phyloP scores from a whole-genome alignment of 371 early-diverging fungal genomes.

The Lichtheimia hyalospora region DNA sequence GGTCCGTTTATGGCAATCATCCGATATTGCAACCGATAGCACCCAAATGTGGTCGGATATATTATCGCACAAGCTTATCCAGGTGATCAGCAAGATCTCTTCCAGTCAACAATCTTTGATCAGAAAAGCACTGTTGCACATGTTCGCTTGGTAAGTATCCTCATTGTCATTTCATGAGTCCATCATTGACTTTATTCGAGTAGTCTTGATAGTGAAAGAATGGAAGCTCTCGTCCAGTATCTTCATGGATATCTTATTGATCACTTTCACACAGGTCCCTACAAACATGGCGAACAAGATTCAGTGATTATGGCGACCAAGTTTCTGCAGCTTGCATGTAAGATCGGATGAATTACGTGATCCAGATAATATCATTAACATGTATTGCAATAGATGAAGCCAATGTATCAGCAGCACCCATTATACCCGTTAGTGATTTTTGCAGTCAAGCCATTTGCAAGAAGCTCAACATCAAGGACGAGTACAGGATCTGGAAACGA shows the following conservation, averaged over 20 bases:
- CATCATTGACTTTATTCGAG: neutral
- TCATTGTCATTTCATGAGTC: neutral
- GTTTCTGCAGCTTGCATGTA: slow-evolving; percentile 59
- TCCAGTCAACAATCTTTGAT: slow-evolving; percentile 1
- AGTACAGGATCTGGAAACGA: slow-evolving; percentile 72
- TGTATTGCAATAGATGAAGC: slow-evolving; percentile 21
- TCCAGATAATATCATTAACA: slow-evolving; percentile 7
- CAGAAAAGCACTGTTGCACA: slow-evolving; percentile 10
- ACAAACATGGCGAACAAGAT: slow-evolving; percentile 55
- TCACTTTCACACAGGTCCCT: slow-evolving; percentile 55
- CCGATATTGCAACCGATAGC: neutral
- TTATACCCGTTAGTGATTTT: slow-evolving; percentile 59
- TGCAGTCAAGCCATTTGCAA: slow-evolving; percentile 58
- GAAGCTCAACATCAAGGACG: slow-evolving; percentile 78
- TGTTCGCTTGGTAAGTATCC: slow-evolving; percentile 15
- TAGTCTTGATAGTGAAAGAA: slow-evolving; percentile 20
- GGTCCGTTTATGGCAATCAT: slow-evolving; percentile 15
- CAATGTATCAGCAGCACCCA: slow-evolving; percentile 16
- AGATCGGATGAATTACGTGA: slow-evolving; percentile 6
- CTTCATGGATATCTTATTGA: slow-evolving; percentile 35
- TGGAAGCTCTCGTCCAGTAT: slow-evolving; percentile 23
- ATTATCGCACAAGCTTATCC: slow-evolving; percentile 34
- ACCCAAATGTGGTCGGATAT: slow-evolving; percentile 16
- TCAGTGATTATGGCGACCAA: slow-evolving; percentile 63
- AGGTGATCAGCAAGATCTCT: slow-evolving; percentile 27